These are phyloP conservation scores for Caryocar brasiliense DNA, from an alignment of 441 rosid genomes.

Conservation along the genomic window DNA sequence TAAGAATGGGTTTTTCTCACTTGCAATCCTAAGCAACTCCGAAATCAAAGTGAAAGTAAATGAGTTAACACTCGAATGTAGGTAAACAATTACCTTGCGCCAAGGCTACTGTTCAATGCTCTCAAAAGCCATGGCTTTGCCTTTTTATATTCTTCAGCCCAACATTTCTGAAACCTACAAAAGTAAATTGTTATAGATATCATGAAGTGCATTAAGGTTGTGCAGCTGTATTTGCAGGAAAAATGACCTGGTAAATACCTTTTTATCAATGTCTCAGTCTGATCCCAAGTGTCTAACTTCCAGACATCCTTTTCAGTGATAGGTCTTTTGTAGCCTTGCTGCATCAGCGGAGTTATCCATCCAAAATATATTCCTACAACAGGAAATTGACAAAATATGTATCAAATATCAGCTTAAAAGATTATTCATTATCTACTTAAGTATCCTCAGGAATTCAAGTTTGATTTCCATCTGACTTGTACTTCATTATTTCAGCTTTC, in stretches of 20 bases:
- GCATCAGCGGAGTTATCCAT: conserved; percentile 92
- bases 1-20: neutral
- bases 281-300: conserved; percentile 94
- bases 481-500: neutral
- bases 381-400: conserved; percentile 7
- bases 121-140: conserved; percentile 80
- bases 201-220: neutral
- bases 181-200: conserved; percentile 2
- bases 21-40: neutral
- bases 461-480: neutral
- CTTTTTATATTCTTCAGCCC: conserved; percentile 69
- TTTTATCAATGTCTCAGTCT: conserved; percentile 50
- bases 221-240: conserved; percentile 7
- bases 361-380: conserved; percentile 63
- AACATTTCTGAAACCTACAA: conserved; percentile 67
- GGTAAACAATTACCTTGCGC: conserved; percentile 49
- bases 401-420: neutral
- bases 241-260: conserved; percentile 35
- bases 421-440: neutral
- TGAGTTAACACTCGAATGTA: neutral
- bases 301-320: conserved; percentile 87
- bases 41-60: conserved; percentile 1
- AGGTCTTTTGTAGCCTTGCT: conserved; percentile 68
- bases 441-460: neutral
- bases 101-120: conserved; percentile 66